phyloP scores from a whole-genome alignment of 2,329 filamentous ascomycete genomes.

The Sporothrix globosa region DNA sequence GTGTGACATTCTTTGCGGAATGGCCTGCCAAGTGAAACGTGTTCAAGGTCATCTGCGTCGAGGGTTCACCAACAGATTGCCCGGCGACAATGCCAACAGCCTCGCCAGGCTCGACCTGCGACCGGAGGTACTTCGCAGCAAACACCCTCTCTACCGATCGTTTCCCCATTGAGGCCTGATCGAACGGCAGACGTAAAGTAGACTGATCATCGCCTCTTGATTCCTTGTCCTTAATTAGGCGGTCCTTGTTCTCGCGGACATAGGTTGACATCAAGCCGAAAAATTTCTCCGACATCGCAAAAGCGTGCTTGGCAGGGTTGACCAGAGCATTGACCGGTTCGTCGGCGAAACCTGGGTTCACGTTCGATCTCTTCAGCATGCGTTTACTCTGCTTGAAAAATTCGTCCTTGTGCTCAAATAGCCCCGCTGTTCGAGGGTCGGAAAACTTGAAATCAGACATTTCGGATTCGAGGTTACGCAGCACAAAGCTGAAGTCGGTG shows the following conservation, averaged over 20 bases:
- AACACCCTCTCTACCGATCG: constrained; percentile 83
- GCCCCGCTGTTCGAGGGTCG: constrained; percentile 52
- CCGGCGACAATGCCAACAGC: constrained; percentile 96
- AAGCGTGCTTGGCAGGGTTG: constrained; percentile 75
- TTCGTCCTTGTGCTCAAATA: constrained; percentile 59
- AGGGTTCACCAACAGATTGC: constrained; percentile 95
- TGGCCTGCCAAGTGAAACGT: constrained; percentile 99
- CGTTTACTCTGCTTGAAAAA: constrained; percentile 80
- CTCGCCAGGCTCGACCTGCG: constrained; percentile 91
- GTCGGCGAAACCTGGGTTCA: constrained; percentile 59
- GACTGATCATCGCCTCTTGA: constrained; percentile 41
- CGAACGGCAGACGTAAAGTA: constrained; percentile 29
- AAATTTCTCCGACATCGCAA: constrained; percentile 88
- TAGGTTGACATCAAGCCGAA: constrained; percentile 74
- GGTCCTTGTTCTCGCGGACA: constrained; percentile 72
- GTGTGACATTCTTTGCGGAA: constrained; percentile 96
- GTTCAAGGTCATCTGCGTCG: constrained; percentile 98
- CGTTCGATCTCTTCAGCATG: constrained; percentile 71
- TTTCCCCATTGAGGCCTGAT: constrained; percentile 55
- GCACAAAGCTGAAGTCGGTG: constrained; percentile 84
- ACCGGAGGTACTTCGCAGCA: constrained; percentile 89
- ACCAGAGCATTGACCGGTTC: constrained; percentile 76
- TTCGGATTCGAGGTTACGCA: constrained; percentile 81
- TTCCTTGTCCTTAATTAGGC: constrained; percentile 58
- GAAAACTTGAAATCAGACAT: constrained; percentile 72